Evolutionary conservation across 345 rosid genomes (phyloP).

Genomic region (Moricandia arvensis): DNA sequence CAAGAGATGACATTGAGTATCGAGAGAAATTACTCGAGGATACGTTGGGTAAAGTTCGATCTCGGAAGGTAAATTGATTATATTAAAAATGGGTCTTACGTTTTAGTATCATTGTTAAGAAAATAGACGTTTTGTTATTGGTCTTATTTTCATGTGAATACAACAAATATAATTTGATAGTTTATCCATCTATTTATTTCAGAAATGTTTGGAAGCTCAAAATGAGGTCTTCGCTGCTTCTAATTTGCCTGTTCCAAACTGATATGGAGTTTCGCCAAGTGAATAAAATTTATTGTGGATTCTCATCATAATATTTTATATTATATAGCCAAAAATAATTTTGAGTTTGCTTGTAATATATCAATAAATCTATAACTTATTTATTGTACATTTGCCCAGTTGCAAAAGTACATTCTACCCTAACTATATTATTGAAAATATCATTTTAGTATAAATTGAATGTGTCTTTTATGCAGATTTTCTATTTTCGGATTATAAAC

Average conservation of each 20-base stretch:
- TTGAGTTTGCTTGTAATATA: not conserved
- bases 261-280: not conserved
- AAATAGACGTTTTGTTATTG: not conserved
- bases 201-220: slow-evolving; percentile 1
- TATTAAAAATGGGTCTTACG: not conserved
- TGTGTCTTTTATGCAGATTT: not conserved
- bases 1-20: not conserved
- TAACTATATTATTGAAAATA: not conserved
- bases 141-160: not conserved
- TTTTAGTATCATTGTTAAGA: not conserved
- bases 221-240: not conserved
- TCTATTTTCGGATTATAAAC: not conserved
- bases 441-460: not conserved
- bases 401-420: too few relatives aligned
- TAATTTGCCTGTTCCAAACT: not conserved
- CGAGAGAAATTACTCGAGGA: not conserved
- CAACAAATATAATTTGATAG: not conserved
- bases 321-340: not conserved
- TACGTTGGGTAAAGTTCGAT: not conserved
- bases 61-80: slow-evolving; percentile 21
- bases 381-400: not conserved
- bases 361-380: not conserved
- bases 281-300: not conserved
- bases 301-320: not conserved
- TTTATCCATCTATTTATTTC: not conserved